Conservation (phyloP, 257 asterid species). For the Penstemon newberryi region DNA sequence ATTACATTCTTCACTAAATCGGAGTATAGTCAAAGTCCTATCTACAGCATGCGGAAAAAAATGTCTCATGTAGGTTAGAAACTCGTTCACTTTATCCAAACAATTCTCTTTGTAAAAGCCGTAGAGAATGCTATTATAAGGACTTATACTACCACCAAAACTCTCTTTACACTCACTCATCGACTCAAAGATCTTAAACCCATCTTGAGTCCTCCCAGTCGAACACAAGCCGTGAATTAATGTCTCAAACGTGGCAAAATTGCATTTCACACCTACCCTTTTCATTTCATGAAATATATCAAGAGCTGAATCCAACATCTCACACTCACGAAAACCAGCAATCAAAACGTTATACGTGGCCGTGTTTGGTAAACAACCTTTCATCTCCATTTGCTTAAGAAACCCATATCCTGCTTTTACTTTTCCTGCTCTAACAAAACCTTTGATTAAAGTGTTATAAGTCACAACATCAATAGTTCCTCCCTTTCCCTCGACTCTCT, state of each 20-base stretch:
- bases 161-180: constrained; percentile 49
- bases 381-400: constrained; percentile 79
- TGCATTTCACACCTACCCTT: constrained; percentile 58
- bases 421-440: constrained; percentile 65
- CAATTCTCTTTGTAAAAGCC: constrained; percentile 62
- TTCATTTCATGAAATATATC: constrained; percentile 85
- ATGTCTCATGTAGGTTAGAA: constrained; percentile 50
- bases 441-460: constrained; percentile 70
- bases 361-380: constrained; percentile 73
- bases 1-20: constrained; percentile 39
- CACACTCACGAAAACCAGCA: constrained; percentile 57
- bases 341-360: constrained; percentile 75
- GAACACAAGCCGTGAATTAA: constrained; percentile 70
- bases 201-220: constrained; percentile 52
- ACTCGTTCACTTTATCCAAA: constrained; percentile 50
- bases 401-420: constrained; percentile 50
- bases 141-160: constrained; percentile 39
- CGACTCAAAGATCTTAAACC: constrained; percentile 63
- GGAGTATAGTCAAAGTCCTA: constrained; percentile 45
- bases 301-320: constrained; percentile 64
- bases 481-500: constrained; percentile 70
- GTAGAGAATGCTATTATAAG: constrained; percentile 74
- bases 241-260: constrained; percentile 53
- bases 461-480: constrained; percentile 66
- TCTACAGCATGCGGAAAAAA: constrained; percentile 65